phyloP scores from a whole-genome alignment of 2,329 filamentous ascomycete genomes.

The Malbranchea cinnamomea region DNA sequence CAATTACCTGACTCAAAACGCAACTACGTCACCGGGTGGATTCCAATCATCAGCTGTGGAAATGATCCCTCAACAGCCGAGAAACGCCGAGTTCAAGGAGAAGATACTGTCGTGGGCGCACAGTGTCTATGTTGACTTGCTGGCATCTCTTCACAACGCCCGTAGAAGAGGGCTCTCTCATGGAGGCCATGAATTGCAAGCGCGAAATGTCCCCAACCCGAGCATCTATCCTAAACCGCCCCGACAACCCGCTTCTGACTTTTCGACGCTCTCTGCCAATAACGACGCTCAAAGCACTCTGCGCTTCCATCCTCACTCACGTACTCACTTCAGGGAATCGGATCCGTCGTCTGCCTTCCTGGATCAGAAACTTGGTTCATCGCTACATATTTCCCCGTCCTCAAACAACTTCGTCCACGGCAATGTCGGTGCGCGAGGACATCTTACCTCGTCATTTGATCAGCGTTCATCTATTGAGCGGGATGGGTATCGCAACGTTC shows the following conservation, averaged over 20 bases:
- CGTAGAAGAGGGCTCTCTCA: slow-evolving; percentile 35
- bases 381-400: slow-evolving; percentile 7
- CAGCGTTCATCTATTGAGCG: slow-evolving; percentile 15
- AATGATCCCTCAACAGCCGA: slow-evolving; percentile 14
- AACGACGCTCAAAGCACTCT: slow-evolving; percentile 3
- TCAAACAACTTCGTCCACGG: slow-evolving; percentile 7
- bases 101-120: slow-evolving; percentile 57
- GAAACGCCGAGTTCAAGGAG: slow-evolving; percentile 46
- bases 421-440: slow-evolving; percentile 6
- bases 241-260: slow-evolving; percentile 35
- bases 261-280: slow-evolving; percentile 7
- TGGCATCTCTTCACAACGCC: slow-evolving; percentile 47
- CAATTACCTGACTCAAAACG: no score
- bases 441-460: slow-evolving; percentile 7
- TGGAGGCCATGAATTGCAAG: slow-evolving; percentile 23
- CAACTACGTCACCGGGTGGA: slow-evolving; percentile 2
- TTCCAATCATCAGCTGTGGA: slow-evolving; percentile 14
- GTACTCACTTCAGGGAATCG: slow-evolving; percentile 1
- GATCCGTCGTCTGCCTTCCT: slow-evolving; percentile 2
- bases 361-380: slow-evolving; percentile 7
- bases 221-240: slow-evolving; percentile 49
- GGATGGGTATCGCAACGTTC: slow-evolving; percentile 19
- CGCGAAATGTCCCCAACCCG: slow-evolving; percentile 34
- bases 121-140: slow-evolving; percentile 54
- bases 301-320: slow-evolving; percentile 4